Conservation (phyloP, 495 filamentous ascomycete species). For the Bombardia bombarda region DNA sequence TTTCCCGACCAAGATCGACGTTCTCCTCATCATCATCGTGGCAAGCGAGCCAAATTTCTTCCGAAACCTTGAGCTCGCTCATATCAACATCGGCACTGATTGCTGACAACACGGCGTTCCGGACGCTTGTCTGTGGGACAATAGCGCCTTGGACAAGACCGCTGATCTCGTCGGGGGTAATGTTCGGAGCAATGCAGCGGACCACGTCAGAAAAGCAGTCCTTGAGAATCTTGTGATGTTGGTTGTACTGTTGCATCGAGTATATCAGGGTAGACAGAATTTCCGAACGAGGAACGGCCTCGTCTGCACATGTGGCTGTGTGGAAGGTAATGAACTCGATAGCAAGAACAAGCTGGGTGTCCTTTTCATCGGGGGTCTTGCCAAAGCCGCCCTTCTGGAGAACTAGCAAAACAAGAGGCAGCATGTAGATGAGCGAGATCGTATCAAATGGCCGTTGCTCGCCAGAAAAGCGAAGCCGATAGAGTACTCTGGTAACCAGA, state of each 20-base stretch:
- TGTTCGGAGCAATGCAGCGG: constrained; percentile 68
- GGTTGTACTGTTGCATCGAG: constrained; percentile 81
- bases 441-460: constrained; percentile 88
- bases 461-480: constrained; percentile 79
- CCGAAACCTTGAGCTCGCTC: constrained; percentile 73
- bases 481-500: constrained; percentile 80
- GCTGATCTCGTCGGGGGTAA: constrained; percentile 57
- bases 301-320: constrained; percentile 61
- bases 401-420: constrained; percentile 71
- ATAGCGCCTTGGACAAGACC: constrained; percentile 67
- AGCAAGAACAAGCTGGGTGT: constrained; percentile 79
- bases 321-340: constrained; percentile 90
- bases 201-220: constrained; percentile 82
- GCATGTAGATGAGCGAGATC: constrained; percentile 75
- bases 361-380: constrained; percentile 62
- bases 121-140: constrained; percentile 68
- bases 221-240: constrained; percentile 90
- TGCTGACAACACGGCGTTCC: constrained; percentile 81
- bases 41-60: constrained; percentile 87
- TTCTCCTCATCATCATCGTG: constrained; percentile 91
- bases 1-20: constrained; percentile 67
- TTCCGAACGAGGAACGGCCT: constrained; percentile 65
- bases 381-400: constrained; percentile 73
- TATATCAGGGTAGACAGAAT: constrained; percentile 60
- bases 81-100: constrained; percentile 88